Evolutionary conservation across 2,329 filamentous ascomycete species (phyloP).

Genomic region (Penicillium frequentans): DNA sequence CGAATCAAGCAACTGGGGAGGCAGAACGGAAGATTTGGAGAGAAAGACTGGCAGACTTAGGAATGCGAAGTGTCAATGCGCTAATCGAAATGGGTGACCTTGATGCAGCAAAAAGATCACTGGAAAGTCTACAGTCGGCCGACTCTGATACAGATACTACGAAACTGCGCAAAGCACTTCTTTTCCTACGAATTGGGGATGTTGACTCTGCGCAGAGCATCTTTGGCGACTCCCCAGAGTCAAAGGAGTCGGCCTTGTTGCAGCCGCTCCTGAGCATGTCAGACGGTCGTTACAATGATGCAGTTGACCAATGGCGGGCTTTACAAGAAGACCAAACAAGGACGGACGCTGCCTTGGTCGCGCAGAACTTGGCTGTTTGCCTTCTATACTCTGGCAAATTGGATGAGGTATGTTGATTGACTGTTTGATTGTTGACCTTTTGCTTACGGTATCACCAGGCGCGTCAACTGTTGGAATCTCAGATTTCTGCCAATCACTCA

Average conservation of each 20-base stretch:
- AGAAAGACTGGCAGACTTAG: constrained; percentile 70
- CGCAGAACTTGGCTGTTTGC: constrained; percentile 81
- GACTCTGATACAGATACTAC: constrained; percentile 30
- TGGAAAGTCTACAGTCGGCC: constrained; percentile 57
- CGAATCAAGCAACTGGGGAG: constrained; percentile 51
- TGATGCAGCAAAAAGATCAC: constrained; percentile 72
- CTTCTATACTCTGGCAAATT: constrained; percentile 79
- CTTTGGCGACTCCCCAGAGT: constrained; percentile 42
- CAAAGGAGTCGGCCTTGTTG: constrained; percentile 39
- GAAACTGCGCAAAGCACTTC: constrained; percentile 55
- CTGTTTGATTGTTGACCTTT: not conserved
- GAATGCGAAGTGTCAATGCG: constrained; percentile 59
- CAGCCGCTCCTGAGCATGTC: constrained; percentile 74
- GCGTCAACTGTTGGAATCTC: constrained; percentile 62
- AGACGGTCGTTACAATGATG: constrained; percentile 68
- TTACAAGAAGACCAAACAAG: constrained; percentile 50
- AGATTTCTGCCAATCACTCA: constrained; percentile 62
- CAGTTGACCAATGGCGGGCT: constrained; percentile 61
- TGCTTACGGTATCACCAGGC: constrained; percentile 49
- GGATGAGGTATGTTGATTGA: constrained; percentile 57
- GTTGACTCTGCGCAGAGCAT: constrained; percentile 63
- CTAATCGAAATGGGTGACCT: constrained; percentile 74
- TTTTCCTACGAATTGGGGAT: constrained; percentile 80
- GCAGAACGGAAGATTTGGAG: constrained; percentile 68
- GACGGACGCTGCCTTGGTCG: constrained; percentile 65